These are phyloP conservation scores for Cyclotella choctawhatcheeana DNA, from an alignment of 108 stramenopile species.

Conservation along the genomic window DNA sequence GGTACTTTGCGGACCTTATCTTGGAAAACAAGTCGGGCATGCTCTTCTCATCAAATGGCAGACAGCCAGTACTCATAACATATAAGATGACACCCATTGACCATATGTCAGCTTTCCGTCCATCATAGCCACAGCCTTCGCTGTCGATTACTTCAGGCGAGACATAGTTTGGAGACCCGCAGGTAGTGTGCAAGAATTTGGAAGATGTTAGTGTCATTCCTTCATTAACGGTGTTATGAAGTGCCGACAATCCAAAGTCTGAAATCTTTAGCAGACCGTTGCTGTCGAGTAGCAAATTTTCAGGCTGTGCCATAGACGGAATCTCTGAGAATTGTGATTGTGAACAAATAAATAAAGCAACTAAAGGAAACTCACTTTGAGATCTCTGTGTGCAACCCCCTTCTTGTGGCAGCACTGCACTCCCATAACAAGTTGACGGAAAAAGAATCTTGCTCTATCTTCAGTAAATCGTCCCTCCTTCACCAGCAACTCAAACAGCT, in stretches of 20 bases:
- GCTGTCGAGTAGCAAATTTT: constrained; percentile 81
- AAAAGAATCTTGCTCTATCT: constrained; percentile 77
- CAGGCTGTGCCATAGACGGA: constrained; percentile 54
- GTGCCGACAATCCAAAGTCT: constrained; percentile 86
- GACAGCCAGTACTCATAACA: constrained; percentile 79
- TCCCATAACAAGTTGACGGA: constrained; percentile 80
- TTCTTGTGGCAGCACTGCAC: constrained; percentile 76
- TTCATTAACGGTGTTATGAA: constrained; percentile 65
- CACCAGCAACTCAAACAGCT: constrained; percentile 86
- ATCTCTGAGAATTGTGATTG: not conserved
- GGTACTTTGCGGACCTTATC: constrained; percentile 73
- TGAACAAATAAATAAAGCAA: not conserved
- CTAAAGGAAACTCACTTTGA: constrained; percentile 51
- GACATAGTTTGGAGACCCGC: constrained; percentile 90
- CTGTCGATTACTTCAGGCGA: constrained; percentile 78
- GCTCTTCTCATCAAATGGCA: constrained; percentile 83
- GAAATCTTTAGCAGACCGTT: constrained; percentile 75
- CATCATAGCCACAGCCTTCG: constrained; percentile 88
- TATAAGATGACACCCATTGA: constrained; percentile 79
- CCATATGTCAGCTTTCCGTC: constrained; percentile 54
- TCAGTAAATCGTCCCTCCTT: constrained; percentile 70
- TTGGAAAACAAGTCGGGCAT: constrained; percentile 76
- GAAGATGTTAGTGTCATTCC: constrained; percentile 31
- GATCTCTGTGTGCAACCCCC: constrained; percentile 75
- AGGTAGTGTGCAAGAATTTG: constrained; percentile 50